Percentiles rank a stretch among this genome's conserved stretches.
Evolutionary conservation across 352 stramenopile species (phyloP).

Genomic region (Pythium aristosporum): DNA sequence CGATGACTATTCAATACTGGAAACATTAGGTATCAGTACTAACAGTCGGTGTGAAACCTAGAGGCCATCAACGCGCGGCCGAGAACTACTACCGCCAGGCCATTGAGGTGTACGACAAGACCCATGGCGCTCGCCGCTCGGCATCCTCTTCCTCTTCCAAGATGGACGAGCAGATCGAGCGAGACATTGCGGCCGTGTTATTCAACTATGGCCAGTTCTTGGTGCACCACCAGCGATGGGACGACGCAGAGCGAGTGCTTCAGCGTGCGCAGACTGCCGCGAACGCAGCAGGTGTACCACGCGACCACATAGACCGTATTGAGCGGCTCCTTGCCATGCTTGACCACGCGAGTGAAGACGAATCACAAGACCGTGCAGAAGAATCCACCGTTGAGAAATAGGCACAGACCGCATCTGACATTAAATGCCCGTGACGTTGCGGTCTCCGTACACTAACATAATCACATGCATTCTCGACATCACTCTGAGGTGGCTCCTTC

Average conservation of each 20-base stretch:
- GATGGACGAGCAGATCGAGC: conserved; percentile 24
- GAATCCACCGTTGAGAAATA: neutral
- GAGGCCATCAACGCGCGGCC: conserved; percentile 32
- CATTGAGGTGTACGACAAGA: conserved; percentile 30
- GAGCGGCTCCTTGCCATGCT: conserved; percentile 11
- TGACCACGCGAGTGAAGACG: conserved; percentile 1
- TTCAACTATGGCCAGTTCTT: conserved; percentile 38
- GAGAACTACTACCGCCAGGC: conserved; percentile 47
- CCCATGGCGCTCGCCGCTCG: neutral
- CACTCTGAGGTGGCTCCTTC: too few species aligned
- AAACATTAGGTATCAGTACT: neutral
- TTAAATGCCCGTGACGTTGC: too few species aligned
- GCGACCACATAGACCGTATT: conserved; percentile 20
- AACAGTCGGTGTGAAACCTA: conserved; percentile 6
- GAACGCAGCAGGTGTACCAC: conserved; percentile 2
- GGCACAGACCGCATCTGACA: neutral
- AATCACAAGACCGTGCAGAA: neutral
- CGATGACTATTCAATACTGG: neutral
- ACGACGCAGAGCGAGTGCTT: conserved; percentile 23
- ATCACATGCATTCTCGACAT: too few species aligned
- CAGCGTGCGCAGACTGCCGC: conserved; percentile 9
- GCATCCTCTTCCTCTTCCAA: neutral
- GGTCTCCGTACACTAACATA: too few species aligned
- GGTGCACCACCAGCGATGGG: conserved; percentile 32
- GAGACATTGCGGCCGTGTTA: conserved; percentile 30